A percentile compares a stretch with the other conserved stretches of the same genome.
phyloP scores from a whole-genome alignment of 2,329 filamentous ascomycete species.

The Xylaria multiplex region DNA sequence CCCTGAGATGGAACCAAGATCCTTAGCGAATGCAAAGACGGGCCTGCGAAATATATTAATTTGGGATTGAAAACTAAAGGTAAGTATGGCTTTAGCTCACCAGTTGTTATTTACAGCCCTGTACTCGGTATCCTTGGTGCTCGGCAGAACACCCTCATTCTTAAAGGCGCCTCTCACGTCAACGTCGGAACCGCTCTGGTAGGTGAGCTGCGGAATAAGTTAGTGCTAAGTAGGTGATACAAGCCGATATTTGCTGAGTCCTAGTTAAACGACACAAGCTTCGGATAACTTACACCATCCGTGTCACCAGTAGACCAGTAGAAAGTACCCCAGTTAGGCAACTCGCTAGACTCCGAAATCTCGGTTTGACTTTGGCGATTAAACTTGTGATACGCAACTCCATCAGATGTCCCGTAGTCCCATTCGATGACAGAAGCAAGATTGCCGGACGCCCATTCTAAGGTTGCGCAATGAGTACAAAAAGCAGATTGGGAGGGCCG shows the following conservation, averaged over 20 bases:
- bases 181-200: constrained; percentile 74
- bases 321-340: constrained; percentile 83
- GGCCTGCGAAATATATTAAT: constrained; percentile 60
- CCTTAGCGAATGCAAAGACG: constrained; percentile 80
- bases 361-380: constrained; percentile 68
- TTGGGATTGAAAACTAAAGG: constrained; percentile 9
- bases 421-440: constrained; percentile 66
- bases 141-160: constrained; percentile 68
- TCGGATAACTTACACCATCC: constrained; percentile 52
- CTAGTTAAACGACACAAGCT: not conserved
- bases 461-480: constrained; percentile 24
- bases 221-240: constrained; percentile 16
- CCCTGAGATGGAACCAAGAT: constrained; percentile 60
- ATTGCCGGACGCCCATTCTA: constrained; percentile 79
- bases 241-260: not conserved
- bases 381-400: constrained; percentile 72
- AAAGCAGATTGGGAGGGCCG: constrained; percentile 17
- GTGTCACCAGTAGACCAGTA: constrained; percentile 72
- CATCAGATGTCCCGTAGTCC: constrained; percentile 63
- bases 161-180: constrained; percentile 75
- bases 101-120: constrained; percentile 73
- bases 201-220: constrained; percentile 62
- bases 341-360: constrained; percentile 75
- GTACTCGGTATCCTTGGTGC: constrained; percentile 71
- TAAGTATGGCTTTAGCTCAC: constrained; percentile 35